Base-by-base conservation (phyloP, 1,284 basidiomycete species). In the Irpex sp. region DNA sequence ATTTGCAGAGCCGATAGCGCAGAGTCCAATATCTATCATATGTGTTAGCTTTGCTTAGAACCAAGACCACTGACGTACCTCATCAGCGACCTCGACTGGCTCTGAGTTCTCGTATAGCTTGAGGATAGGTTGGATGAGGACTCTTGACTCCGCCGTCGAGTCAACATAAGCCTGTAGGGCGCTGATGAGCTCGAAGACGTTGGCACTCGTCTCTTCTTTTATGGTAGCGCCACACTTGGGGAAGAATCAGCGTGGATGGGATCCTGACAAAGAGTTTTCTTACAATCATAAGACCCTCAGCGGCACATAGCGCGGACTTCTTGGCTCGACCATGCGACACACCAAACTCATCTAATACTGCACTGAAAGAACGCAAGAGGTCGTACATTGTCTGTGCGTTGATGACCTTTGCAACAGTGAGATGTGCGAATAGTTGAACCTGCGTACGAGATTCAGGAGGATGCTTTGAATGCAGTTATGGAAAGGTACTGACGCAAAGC, bases 351-450 rank as follows among this genome's bases (percentile, higher is more conserved):
- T 95, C 92, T 31, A 97, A 78, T 2, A 97, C 95, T 0, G 88
- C 83, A 2, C 89, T 87, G 69, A 97, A 93, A 0, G 93, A 91
- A 65, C 88, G 86, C 31, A 97, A 82, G 9, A 96, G 84, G 5
- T 86, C 82, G 55, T 91, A 80, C 78, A 97, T 83, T 3, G 94
- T 95, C 13, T 87, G 82, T 0, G 87, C 76, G 2, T 91, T 86
- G 58, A 97, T 83, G 1, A 97, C 79, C 58, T 85, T 83, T 9
- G 93, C 85, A 37, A 89, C 82, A 36, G 92, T 89, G 51, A 97
- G 77, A 70, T 95, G 91, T 0, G 94, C 91, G 71, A 97, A 96
- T 74, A 97, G 93, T 69, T 94, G 92, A 19, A 96, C 88, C 93
- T 96, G 56, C 64, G 13, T 11, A 4, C 62, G 67, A 21, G 68